phyloP scores from a whole-genome alignment of 805 yeast genomes.

The Alloascoidea hylecoeti region DNA sequence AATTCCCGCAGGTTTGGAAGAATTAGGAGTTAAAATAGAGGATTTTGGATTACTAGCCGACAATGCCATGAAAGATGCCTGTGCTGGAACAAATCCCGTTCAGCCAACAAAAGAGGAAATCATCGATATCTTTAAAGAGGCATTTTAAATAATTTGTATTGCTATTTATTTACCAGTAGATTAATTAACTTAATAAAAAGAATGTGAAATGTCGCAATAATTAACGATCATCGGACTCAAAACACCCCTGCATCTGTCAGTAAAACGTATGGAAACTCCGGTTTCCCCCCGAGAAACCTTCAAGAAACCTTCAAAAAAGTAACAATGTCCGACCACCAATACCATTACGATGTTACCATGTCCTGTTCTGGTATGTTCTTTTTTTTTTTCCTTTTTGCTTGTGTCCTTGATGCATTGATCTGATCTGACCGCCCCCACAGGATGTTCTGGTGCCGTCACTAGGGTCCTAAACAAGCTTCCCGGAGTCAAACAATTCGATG shows the following conservation, averaged over 20 bases:
- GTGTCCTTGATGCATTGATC: not conserved
- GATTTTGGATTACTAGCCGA: conserved; percentile 12
- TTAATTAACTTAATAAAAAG: too few species aligned
- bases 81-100: conserved; percentile 12
- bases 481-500: conserved; percentile 62
- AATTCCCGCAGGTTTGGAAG: conserved; percentile 12
- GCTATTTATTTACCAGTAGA: too few species aligned
- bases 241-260: too few species aligned
- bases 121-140: conserved; percentile 8
- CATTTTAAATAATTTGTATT: too few species aligned
- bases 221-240: too few species aligned
- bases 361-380: conserved; percentile 44
- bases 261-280: too few species aligned
- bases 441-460: conserved; percentile 81
- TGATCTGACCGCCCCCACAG: conserved; percentile 13
- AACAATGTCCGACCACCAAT: conserved; percentile 46
- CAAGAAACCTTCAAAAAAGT: too few species aligned
- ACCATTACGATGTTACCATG: conserved; percentile 76
- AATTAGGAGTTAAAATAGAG: conserved; percentile 11
- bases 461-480: conserved; percentile 56
- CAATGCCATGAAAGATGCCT: conserved; percentile 13
- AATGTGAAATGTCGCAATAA: too few species aligned
- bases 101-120: conserved; percentile 13
- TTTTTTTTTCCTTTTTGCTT: not conserved
- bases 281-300: too few species aligned